Conservation (phyloP, 2,329 filamentous ascomycete genomes). For the Stagonosporopsis vannaccii region DNA sequence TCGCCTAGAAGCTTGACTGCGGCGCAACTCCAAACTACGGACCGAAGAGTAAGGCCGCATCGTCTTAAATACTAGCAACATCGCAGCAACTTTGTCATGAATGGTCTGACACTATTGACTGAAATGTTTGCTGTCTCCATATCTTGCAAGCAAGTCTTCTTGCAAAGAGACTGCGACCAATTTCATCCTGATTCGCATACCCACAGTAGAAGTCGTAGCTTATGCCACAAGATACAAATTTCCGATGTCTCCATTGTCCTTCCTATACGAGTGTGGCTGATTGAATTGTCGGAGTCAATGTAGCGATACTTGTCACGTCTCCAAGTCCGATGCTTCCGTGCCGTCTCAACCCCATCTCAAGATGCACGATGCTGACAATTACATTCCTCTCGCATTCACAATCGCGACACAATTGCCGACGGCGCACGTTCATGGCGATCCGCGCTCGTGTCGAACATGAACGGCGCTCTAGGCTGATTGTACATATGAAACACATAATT, state of each 20-base stretch:
- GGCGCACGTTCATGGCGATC: neutral
- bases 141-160: neutral
- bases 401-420: neutral
- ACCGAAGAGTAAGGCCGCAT: conserved; percentile 10
- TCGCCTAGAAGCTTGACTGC: conserved; percentile 31
- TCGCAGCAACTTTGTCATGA: neutral
- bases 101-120: neutral
- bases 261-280: conserved; percentile 3
- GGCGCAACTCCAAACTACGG: conserved; percentile 6
- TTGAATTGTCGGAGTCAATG: neutral
- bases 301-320: neutral
- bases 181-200: neutral
- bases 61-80: neutral
- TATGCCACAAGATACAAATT: neutral
- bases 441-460: neutral
- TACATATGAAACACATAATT: conserved; percentile 2
- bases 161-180: neutral
- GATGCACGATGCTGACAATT: neutral
- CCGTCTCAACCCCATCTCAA: neutral
- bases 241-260: neutral
- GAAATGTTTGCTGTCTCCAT: neutral
- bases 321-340: neutral
- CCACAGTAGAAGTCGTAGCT: neutral
- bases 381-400: neutral
- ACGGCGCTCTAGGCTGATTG: neutral